Evolutionary conservation across 257 asterid genomes (phyloP).

Genomic region (Lycium ferocissimum): DNA sequence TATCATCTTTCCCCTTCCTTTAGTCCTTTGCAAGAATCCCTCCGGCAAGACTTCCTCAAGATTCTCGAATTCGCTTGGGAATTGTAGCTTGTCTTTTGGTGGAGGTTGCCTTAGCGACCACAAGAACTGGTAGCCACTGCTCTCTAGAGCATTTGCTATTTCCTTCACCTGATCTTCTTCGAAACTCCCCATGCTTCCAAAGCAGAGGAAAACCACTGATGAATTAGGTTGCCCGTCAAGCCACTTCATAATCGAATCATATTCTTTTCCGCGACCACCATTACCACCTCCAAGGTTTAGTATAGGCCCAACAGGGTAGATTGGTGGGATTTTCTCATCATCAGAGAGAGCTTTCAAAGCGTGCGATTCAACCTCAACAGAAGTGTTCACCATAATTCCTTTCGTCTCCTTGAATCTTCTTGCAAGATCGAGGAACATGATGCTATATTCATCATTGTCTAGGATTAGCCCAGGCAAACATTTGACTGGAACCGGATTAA

Average conservation of each 20-base stretch:
- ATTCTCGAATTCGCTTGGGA: background rate
- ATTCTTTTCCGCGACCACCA: background rate
- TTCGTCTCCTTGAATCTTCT: slow-evolving; percentile 35
- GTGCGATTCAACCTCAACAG: slow-evolving; percentile 34
- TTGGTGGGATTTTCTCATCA: slow-evolving; percentile 24
- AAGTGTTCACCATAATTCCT: slow-evolving; percentile 42
- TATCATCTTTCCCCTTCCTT: slow-evolving; percentile 10
- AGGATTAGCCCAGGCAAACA: slow-evolving; percentile 29
- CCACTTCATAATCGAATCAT: slow-evolving; percentile 33
- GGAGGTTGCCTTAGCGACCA: slow-evolving; percentile 26
- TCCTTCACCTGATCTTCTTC: slow-evolving; percentile 26
- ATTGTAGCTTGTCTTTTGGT: background rate
- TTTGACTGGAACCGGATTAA: slow-evolving; percentile 33
- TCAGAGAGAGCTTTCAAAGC: slow-evolving; percentile 24
- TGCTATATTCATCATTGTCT: background rate
- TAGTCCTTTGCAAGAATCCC: slow-evolving; percentile 6
- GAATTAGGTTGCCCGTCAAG: slow-evolving; percentile 32
- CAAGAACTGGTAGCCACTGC: background rate
- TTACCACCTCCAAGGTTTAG: background rate
- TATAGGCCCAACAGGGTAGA: slow-evolving; percentile 36
- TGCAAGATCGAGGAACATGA: background rate
- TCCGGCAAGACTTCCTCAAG: background rate
- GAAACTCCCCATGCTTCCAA: slow-evolving; percentile 36
- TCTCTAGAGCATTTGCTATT: slow-evolving; percentile 32
- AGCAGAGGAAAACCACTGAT: slow-evolving; percentile 38